Percentiles rank a stretch among this genome's conserved stretches.
Evolutionary conservation across 1,284 basidiomycete genomes (phyloP).

Genomic region (Leucoagaricus sp.): DNA sequence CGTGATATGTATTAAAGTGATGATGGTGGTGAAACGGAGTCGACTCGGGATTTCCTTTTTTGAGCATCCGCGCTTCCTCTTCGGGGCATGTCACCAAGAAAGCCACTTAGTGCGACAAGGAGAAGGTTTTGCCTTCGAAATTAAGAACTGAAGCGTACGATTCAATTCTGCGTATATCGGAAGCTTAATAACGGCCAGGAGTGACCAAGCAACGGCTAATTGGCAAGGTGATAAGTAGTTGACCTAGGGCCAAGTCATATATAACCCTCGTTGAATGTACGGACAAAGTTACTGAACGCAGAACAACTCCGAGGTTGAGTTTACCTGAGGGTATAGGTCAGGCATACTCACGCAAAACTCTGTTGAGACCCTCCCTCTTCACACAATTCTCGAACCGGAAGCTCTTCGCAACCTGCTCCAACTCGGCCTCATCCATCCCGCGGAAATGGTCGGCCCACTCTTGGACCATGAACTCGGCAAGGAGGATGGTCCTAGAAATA

Average conservation of each 20-base stretch:
- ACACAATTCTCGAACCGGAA: conserved; percentile 58
- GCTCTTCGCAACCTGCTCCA: conserved; percentile 50
- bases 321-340: neutral
- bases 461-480: conserved; percentile 63
- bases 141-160: no score
- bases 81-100: neutral
- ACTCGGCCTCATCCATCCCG: conserved; percentile 41
- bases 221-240: neutral
- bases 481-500: conserved; percentile 60
- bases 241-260: neutral
- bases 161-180: neutral
- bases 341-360: conserved; percentile 34
- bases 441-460: conserved; percentile 69
- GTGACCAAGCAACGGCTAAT: neutral
- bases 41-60: neutral
- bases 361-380: conserved; percentile 44
- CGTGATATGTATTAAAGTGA: neutral
- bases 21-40: conserved; percentile 5
- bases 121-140: neutral
- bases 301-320: no score
- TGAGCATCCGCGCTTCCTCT: neutral
- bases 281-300: neutral
- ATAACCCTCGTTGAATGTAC: neutral
- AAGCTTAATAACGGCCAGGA: neutral
- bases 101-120: conserved; percentile 1